Evolutionary conservation across 352 stramenopile genomes (phyloP), one percentile per base, ranked within the genome.

Genomic region (Globisporangium barbulae): DNA sequence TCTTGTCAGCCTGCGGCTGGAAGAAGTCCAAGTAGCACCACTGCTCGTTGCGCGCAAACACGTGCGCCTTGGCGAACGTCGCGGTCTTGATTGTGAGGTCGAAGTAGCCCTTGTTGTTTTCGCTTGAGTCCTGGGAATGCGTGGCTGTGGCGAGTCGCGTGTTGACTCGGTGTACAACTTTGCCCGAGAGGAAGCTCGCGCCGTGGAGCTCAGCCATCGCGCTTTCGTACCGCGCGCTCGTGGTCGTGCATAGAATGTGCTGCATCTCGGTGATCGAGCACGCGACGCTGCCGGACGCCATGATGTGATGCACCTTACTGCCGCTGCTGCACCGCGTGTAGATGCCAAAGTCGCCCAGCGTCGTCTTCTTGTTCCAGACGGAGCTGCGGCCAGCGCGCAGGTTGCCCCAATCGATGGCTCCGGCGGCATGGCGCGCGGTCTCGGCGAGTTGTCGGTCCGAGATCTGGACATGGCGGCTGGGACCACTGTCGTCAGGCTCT

Each of bases 11-110:
- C 30, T 56, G 57, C 22, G 50, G 33, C 15, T 79, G 71, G 3
- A 72, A 50, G 9, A 64, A 69, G 59, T 67, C 71, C 15, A 83
- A 69, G 50, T 73, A 83, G 49, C 70, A 82, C 76, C 74, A 85
- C 53, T 88, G 72, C 42, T 88, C 33, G 39, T 13, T 57, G 75
- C 61, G 76, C 80, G 70, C 68, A n/a, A 88, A 71, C 53, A 81
- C 54, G 59, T 82, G 72, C 7, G 76, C 60, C 35, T 75, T 77
- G 15, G 67, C 66, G 61, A 88, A 83, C 59, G 70, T 82, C 21
- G 67, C 74, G 5, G 78, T 88, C 67, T 78, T 72, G 50, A 76
- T 72, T 37, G 67, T 73, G 61, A 82, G 48, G 35, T 68, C 62
- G 19, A 63, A 48, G 44, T 42, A 55, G 28, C 31, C 13, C 37